These are phyloP conservation scores for Pseudopyricularia cyperi DNA, from an alignment of 2,329 filamentous ascomycete genomes.

Conservation along the genomic window DNA sequence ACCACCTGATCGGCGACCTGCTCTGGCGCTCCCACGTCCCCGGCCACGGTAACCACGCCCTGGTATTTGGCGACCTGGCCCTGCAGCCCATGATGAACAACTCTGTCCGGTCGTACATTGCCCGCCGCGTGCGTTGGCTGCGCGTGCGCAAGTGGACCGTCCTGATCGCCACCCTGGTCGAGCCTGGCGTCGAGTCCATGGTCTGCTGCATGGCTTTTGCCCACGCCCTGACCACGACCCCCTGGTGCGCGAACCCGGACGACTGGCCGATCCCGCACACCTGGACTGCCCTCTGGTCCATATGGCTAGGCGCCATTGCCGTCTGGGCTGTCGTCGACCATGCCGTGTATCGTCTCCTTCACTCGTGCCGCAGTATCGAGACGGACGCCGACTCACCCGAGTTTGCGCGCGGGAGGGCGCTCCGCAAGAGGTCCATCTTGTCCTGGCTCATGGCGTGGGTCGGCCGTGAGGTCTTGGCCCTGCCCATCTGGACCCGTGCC, in stretches of 20 bases:
- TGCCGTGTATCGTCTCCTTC: slow-evolving; percentile 58
- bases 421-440: slow-evolving; percentile 29
- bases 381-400: slow-evolving; percentile 58
- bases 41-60: slow-evolving; percentile 57
- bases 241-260: slow-evolving; percentile 36
- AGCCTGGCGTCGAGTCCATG: slow-evolving; percentile 83
- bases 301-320: slow-evolving; percentile 54
- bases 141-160: slow-evolving; percentile 93
- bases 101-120: slow-evolving; percentile 63
- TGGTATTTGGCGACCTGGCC: slow-evolving; percentile 75
- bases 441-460: slow-evolving; percentile 78
- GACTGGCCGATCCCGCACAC: slow-evolving; percentile 43
- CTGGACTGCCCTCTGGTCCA: slow-evolving; percentile 50
- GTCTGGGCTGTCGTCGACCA: slow-evolving; percentile 69
- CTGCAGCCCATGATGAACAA: slow-evolving; percentile 83
- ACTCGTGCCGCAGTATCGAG: slow-evolving; percentile 59
- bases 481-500: slow-evolving; percentile 85
- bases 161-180: slow-evolving; percentile 73
- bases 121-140: slow-evolving; percentile 76
- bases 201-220: slow-evolving; percentile 71
- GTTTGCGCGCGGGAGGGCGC: slow-evolving; percentile 47
- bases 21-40: slow-evolving; percentile 63
- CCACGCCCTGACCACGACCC: slow-evolving; percentile 63
- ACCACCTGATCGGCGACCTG: slow-evolving; percentile 86
- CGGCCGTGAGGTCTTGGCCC: slow-evolving; percentile 65